Percentiles rank a stretch among this genome's conserved stretches.
Conservation (phyloP, 2,329 filamentous ascomycete genomes). For the Fonsecaea erecta region DNA sequence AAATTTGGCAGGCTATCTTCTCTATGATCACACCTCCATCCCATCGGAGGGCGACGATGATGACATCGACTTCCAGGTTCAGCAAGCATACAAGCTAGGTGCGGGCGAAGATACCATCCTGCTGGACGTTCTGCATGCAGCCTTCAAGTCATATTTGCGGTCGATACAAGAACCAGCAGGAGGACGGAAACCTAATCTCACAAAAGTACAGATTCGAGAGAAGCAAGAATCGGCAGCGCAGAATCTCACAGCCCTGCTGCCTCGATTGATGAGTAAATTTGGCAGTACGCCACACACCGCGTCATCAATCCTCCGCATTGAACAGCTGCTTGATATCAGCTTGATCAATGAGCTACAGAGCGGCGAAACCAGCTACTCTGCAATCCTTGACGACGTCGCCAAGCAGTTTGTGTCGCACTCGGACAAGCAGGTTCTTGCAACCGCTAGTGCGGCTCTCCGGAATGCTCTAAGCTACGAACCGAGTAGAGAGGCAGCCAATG, state of each 20-base stretch:
- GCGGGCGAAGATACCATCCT: conserved; percentile 81
- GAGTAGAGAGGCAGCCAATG: conserved; percentile 81
- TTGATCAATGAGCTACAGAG: conserved; percentile 88
- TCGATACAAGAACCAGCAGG: conserved; percentile 66
- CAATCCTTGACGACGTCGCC: conserved; percentile 86
- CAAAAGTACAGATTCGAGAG: conserved; percentile 66
- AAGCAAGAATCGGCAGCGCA: conserved; percentile 78
- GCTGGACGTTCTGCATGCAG: conserved; percentile 82
- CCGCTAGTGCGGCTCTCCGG: conserved; percentile 80
- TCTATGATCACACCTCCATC: conserved; percentile 84
- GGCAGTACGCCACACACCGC: conserved; percentile 87
- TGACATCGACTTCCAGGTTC: conserved; percentile 67
- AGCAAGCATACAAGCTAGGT: conserved; percentile 72
- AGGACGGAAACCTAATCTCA: conserved; percentile 63
- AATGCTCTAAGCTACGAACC: conserved; percentile 87
- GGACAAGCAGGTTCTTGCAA: conserved; percentile 79
- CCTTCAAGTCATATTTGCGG: conserved; percentile 74
- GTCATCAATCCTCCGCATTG: conserved; percentile 80
- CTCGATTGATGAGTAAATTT: conserved; percentile 87
- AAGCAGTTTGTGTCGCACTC: conserved; percentile 94
- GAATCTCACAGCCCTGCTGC: conserved; percentile 77
- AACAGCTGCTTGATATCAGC: conserved; percentile 83
- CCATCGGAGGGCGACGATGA: conserved; percentile 58
- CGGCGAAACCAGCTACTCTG: conserved; percentile 77
- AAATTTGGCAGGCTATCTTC: conserved; percentile 81